Evolutionary conservation across 2,329 filamentous ascomycete species (phyloP).

Genomic region (Penicillium occitanis): DNA sequence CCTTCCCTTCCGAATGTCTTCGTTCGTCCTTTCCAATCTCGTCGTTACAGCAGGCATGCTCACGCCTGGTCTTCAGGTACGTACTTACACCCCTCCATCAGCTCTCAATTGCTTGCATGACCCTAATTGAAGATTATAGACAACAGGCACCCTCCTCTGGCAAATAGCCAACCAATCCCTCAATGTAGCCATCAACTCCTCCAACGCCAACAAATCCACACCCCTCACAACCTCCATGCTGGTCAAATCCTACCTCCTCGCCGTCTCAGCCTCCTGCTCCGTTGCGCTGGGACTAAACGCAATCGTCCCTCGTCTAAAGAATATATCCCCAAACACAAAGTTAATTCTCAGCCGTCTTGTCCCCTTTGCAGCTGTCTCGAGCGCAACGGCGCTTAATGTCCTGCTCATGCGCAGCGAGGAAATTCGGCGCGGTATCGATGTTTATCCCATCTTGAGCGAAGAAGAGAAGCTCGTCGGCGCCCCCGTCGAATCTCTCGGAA

Average conservation of each 20-base stretch:
- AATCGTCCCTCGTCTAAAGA: constrained; percentile 78
- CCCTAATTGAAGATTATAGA: constrained; percentile 51
- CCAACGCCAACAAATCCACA: constrained; percentile 97
- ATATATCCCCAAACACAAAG: constrained; percentile 71
- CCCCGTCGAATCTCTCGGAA: constrained; percentile 72
- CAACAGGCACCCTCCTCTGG: constrained; percentile 84
- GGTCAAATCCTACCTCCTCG: constrained; percentile 84
- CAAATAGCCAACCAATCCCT: constrained; percentile 96
- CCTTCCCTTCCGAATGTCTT: constrained; percentile 96
- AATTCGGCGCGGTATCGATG: constrained; percentile 87
- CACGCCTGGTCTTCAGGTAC: constrained; percentile 75
- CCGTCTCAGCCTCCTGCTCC: constrained; percentile 88
- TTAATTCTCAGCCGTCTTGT: constrained; percentile 81
- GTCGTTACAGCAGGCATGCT: constrained; percentile 97
- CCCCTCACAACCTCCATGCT: constrained; percentile 79
- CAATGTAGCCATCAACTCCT: constrained; percentile 96
- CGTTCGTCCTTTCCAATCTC: constrained; percentile 88
- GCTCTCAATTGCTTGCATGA: neutral
- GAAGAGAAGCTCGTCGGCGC: constrained; percentile 67
- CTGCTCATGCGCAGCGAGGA: constrained; percentile 98
- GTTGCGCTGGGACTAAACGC: constrained; percentile 91
- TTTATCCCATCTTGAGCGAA: constrained; percentile 77
- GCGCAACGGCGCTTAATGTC: constrained; percentile 87
- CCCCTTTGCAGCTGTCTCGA: constrained; percentile 92
- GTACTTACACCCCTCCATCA: neutral